Evolutionary conservation across 2,329 filamentous ascomycete genomes (phyloP).

Genomic region (Triangularia setosa): DNA sequence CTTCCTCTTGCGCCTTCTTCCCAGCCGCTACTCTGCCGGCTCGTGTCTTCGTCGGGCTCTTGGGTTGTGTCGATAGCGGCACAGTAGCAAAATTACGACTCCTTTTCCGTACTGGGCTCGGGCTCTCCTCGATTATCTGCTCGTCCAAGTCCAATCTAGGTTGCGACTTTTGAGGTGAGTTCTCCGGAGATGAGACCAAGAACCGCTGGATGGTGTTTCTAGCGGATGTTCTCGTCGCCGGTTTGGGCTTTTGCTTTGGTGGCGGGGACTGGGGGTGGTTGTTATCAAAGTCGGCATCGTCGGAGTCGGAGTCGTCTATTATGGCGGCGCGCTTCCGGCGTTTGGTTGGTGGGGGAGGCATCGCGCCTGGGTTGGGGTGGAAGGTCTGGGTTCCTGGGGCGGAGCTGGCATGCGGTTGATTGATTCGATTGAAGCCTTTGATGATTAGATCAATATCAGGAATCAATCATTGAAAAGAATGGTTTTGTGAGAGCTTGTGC

Average conservation of each 20-base stretch:
- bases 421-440: not conserved
- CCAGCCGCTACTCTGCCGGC: not conserved
- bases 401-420: not conserved
- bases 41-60: constrained; percentile 26
- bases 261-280: not conserved
- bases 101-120: constrained; percentile 40
- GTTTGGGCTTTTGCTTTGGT: not conserved
- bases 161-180: constrained; percentile 17
- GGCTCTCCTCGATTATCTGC: constrained; percentile 14
- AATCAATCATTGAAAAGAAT: not conserved
- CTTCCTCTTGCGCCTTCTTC: constrained; percentile 39
- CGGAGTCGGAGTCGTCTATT: constrained; percentile 21
- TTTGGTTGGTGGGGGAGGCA: constrained; percentile 7
- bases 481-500: not conserved
- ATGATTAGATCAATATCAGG: not conserved
- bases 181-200: constrained; percentile 49
- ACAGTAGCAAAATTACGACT: constrained; percentile 23
- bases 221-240: constrained; percentile 6
- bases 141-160: not conserved
- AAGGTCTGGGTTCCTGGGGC: not conserved
- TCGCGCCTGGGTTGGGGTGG: not conserved
- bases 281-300: constrained; percentile 7
- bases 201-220: constrained; percentile 50
- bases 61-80: constrained; percentile 28
- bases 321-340: constrained; percentile 21